Evolutionary conservation across 805 yeast genomes (phyloP), one percentile per base, ranked within the genome.

Genomic region (Cyberlindnera maritima): DNA sequence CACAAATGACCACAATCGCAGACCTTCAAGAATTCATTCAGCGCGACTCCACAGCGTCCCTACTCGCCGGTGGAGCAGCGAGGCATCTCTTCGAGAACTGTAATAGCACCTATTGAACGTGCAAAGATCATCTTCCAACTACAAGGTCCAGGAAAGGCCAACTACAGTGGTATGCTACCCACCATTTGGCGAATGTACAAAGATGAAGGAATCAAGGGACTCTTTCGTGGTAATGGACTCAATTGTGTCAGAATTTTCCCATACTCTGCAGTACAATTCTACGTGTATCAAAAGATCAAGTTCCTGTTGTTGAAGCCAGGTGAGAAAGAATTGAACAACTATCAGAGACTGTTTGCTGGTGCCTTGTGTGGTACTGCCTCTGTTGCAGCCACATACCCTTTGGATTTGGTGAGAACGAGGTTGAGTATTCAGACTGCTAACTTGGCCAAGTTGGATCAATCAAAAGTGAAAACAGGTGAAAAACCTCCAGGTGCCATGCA

Each of bases 51-150:
- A 76, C 77, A 28, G 74, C 89, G 2, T 80, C 90, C 3, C 74
- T 86, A 33, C 48, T 85, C 9, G 76, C 88, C 6, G 95, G 95
- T 14, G 94, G 94, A 7, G 58, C 81, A 9, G 92, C 84, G 50
- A 2, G 95, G 95, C 15, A 89, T 89, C 0, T 71, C 85, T 0
- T 87, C 96, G 2, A 73, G 98, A 45, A 92, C 98, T 0, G 88
- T 86, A 1, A 97, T 91, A 6, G 88, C 97, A 12, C 99, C 99
- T 1, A 82, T 92, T 66, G 99, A 92, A 65, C 73, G 99, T 56
- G 95, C 94, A 56, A 92, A 92, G 67, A 94, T 94, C 52, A 67
- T 92, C 21, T 80, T 90, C 57, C 99, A 92, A 67, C 81, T 94
- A 31, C 97, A 92, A 66, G 94, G 76, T 67, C 36, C 74, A 62